phyloP scores from a whole-genome alignment of 768 basidiomycete genomes.

The Tubosaeta sp. region DNA sequence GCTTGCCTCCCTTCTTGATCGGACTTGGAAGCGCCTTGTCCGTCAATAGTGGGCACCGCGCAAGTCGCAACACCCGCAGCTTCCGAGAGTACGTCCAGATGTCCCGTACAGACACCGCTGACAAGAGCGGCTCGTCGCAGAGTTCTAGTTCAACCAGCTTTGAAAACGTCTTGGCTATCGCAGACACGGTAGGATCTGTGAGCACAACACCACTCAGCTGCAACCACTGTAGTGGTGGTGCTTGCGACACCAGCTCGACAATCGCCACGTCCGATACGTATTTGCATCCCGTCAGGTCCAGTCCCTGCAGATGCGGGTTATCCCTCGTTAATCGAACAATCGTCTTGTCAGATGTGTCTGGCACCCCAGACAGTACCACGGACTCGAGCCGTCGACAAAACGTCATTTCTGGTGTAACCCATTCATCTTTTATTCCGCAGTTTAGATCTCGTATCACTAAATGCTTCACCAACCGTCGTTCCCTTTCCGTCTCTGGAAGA shows the following conservation, averaged over 20 bases:
- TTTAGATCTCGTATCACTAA: conserved; percentile 46
- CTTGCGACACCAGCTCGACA: conserved; percentile 63
- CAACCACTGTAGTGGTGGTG: conserved; percentile 67
- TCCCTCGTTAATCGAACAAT: conserved; percentile 57
- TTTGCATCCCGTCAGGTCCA: conserved; percentile 74
- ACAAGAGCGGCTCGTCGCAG: conserved; percentile 62
- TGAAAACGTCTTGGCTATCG: conserved; percentile 70
- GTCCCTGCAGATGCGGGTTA: conserved; percentile 63
- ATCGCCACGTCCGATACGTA: conserved; percentile 76
- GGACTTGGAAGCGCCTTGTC: conserved; percentile 74
- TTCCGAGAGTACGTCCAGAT: conserved; percentile 80
- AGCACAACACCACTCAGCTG: conserved; percentile 67
- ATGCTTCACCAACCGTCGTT: conserved; percentile 57
- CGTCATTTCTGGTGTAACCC: conserved; percentile 53
- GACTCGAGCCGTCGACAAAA: conserved; percentile 65
- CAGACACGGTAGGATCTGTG: conserved; percentile 56
- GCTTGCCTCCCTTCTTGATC: conserved; percentile 31
- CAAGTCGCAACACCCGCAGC: conserved; percentile 70
- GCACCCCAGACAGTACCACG: conserved; percentile 63
- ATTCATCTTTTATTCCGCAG: conserved; percentile 49
- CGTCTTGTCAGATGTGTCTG: conserved; percentile 64
- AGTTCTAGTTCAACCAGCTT: conserved; percentile 81
- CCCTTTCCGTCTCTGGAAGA: conserved; percentile 54
- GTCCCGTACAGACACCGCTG: conserved; percentile 66
- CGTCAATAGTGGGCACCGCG: conserved; percentile 71